Percentiles rank a stretch among this genome's conserved stretches.
phyloP scores from a whole-genome alignment of 495 filamentous ascomycete species.

The Pyrenula aspistea region DNA sequence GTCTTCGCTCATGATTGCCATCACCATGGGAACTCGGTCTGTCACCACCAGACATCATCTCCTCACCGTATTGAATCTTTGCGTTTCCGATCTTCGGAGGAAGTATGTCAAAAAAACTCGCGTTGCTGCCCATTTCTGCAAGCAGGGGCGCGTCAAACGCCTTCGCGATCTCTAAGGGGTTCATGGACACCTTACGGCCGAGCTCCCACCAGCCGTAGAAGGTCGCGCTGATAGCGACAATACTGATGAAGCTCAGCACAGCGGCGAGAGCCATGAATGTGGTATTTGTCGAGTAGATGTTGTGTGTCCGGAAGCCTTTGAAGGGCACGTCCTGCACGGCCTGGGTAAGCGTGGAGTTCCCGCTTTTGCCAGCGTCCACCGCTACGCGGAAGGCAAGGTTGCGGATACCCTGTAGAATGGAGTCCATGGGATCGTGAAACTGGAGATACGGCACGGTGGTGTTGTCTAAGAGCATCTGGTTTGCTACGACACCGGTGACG shows the following conservation, averaged over 20 bases:
- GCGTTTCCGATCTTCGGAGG: no score
- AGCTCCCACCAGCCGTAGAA: constrained; percentile 20
- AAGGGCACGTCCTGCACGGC: neutral
- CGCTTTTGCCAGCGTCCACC: neutral
- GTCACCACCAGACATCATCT: no score
- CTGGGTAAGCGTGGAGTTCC: neutral
- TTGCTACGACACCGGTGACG: neutral
- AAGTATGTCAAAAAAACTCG: no score
- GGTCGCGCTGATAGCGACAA: neutral
- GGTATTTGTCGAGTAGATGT: neutral
- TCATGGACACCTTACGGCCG: constrained; percentile 13
- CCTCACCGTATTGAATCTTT: no score
- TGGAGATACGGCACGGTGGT: neutral
- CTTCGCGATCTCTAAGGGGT: constrained; percentile 20
- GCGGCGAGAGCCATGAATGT: neutral
- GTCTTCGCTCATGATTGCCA: no score
- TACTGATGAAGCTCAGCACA: neutral
- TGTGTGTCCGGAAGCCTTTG: neutral
- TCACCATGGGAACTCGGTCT: no score
- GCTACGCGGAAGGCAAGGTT: neutral
- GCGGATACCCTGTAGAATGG: neutral
- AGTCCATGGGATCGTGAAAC: neutral
- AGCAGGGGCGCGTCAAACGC: constrained; percentile 15
- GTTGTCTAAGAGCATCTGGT: neutral
- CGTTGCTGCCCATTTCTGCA: constrained; percentile 12